Conservation (phyloP, 805 yeast species). For the Myxozyma neotropica region DNA sequence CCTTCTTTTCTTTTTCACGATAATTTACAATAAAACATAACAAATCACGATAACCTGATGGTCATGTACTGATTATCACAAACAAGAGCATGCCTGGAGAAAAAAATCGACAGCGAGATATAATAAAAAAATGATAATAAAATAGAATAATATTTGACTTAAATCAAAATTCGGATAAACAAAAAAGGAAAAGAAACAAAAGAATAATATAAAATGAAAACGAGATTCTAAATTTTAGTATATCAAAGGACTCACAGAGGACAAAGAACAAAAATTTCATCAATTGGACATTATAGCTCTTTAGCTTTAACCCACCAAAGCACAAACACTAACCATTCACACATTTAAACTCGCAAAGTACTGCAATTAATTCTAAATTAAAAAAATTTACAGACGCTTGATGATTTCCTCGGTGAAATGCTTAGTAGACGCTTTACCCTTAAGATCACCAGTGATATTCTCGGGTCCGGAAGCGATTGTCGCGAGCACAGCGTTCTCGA, state of each 20-base stretch:
- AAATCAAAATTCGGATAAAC: neutral
- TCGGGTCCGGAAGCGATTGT: conserved; percentile 95
- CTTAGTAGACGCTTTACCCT: conserved; percentile 85
- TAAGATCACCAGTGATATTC: conserved; percentile 95
- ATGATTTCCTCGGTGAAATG: conserved; percentile 93
- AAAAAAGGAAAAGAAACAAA: neutral
- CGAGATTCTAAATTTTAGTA: neutral
- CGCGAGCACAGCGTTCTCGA: conserved; percentile 79
- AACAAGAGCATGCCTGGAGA: neutral
- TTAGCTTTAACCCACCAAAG: neutral
- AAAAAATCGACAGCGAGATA: too few species aligned
- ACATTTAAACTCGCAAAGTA: too few species aligned
- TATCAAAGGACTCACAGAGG: neutral
- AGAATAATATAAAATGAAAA: neutral
- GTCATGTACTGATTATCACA: neutral
- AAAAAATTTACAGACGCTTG: conserved; percentile 32
- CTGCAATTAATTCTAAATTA: too few species aligned
- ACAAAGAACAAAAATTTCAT: too few species aligned
- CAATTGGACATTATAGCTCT: neutral
- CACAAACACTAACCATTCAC: neutral
- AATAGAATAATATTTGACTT: neutral
- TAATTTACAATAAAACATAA: neutral
- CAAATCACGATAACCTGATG: neutral
- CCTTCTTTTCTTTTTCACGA: neutral
- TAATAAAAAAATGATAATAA: neutral